phyloP scores from a whole-genome alignment of 2,329 filamentous ascomycete species.

The Dactylonectria macrodidyma region DNA sequence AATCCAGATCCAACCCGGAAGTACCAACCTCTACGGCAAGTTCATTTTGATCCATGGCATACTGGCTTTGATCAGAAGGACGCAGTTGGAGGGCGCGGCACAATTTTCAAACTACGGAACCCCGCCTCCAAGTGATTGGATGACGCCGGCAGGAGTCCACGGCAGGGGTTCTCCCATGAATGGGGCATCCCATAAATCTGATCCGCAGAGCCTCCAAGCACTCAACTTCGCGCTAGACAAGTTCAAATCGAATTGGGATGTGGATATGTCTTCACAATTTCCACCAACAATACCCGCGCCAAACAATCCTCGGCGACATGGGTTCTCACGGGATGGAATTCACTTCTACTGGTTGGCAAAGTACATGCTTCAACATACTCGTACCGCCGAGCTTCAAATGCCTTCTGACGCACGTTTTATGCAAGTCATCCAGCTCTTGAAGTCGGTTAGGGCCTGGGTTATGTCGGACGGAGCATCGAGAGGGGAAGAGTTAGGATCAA shows the following conservation, averaged over 20 bases:
- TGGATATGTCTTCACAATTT: slow-evolving; percentile 78
- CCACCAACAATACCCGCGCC: slow-evolving; percentile 63
- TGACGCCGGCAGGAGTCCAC: slow-evolving; percentile 58
- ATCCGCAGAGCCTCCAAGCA: slow-evolving; percentile 63
- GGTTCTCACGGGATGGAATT: slow-evolving; percentile 80
- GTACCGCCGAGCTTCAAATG: slow-evolving; percentile 67
- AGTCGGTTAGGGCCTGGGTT: slow-evolving; percentile 73
- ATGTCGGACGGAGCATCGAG: slow-evolving; percentile 74
- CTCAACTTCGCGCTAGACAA: slow-evolving; percentile 75
- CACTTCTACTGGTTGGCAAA: slow-evolving; percentile 83
- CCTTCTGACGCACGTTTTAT: slow-evolving; percentile 72
- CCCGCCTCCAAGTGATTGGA: slow-evolving; percentile 73
- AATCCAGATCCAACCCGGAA: slow-evolving; percentile 73
- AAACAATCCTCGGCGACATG: slow-evolving; percentile 71
- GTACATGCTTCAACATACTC: slow-evolving; percentile 73
- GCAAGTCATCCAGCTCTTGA: slow-evolving; percentile 73
- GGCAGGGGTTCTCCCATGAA: slow-evolving; percentile 63
- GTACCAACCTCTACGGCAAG: slow-evolving; percentile 81
- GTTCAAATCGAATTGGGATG: slow-evolving; percentile 81
- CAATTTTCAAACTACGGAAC: slow-evolving; percentile 63
- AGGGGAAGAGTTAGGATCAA: slow-evolving; percentile 77
- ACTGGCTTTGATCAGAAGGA: slow-evolving; percentile 70
- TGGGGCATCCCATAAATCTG: slow-evolving; percentile 53
- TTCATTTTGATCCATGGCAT: slow-evolving; percentile 81
- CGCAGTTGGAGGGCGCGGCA: slow-evolving; percentile 58